Evolutionary conservation across 202 grass and related monocot genomes (phyloP).

Genomic region (Zoysia matrella): DNA sequence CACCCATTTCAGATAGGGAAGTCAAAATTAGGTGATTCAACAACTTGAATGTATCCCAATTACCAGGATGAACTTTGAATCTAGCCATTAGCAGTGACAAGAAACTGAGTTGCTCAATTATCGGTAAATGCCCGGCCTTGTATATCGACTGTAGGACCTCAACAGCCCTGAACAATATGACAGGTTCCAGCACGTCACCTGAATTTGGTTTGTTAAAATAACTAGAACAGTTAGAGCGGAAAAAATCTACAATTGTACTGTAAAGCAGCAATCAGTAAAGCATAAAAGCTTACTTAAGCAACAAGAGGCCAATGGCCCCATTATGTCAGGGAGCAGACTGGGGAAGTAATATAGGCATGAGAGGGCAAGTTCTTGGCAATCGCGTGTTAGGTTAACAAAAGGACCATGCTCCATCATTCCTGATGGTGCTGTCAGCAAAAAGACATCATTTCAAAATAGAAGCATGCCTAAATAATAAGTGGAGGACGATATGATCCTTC

Average conservation of each 20-base stretch:
- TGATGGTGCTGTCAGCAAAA: constrained; percentile 53
- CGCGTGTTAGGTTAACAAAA: constrained; percentile 60
- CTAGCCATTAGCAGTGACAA: constrained; percentile 72
- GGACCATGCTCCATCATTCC: constrained; percentile 62
- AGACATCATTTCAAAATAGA: constrained; percentile 29
- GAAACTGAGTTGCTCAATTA: constrained; percentile 82
- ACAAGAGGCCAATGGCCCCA: constrained; percentile 65
- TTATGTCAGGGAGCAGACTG: constrained; percentile 60
- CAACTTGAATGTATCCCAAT: constrained; percentile 56
- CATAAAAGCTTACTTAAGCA: constrained; percentile 79
- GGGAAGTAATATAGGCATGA: constrained; percentile 89
- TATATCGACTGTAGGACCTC: constrained; percentile 79
- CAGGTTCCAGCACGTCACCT: constrained; percentile 73
- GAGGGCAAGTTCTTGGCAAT: constrained; percentile 82
- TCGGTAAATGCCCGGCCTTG: constrained; percentile 61
- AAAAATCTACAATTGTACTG: constrained; percentile 3
- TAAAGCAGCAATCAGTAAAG: constrained; percentile 11
- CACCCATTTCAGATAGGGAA: constrained; percentile 79
- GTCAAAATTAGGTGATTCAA: constrained; percentile 59
- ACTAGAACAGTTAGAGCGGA: background rate
- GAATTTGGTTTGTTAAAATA: constrained; percentile 51
- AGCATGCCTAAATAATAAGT: constrained; percentile 13
- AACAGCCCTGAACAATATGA: constrained; percentile 61
- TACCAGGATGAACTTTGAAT: constrained; percentile 74
- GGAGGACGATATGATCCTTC: background rate